Base-by-base conservation (phyloP, 441 rosid genomes). In the Gossypium lobatum region DNA sequence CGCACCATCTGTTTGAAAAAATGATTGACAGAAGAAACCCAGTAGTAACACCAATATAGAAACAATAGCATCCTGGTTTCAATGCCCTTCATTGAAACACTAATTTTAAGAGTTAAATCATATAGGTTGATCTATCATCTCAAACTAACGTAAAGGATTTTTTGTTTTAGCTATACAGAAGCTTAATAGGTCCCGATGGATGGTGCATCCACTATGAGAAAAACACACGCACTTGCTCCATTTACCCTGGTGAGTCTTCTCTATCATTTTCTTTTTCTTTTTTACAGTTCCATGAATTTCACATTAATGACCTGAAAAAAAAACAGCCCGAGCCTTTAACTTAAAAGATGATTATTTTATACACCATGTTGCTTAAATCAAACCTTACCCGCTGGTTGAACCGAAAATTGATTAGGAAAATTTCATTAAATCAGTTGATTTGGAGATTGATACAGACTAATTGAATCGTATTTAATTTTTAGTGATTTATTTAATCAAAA, bases 141-240 rank as follows among this genome's bases (percentile, higher is more conserved):
- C 3, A 39, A 9, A 6, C 59, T 55, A 58, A 31, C 20, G 14
- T 2, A 21, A 3, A 4, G 26, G 16, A 73, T 42, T 59, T 39
- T 59, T 34, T 46, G 17, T 23, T 61, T 63, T 80, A 91, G 93
- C 84, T 82, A 50, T 93, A 91, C 79, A 88, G 78, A 78, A 93
- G 95, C 85, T 82, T 93, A 83, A 79, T 85, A 9, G 97, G 97
- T 14, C 70, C 88, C 1, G 97, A 93, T 80, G 97, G 97, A 45
- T 89, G 97, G 97, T 93, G 98, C 65, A 68, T 84, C 13, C 85
- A 93, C 80, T 91, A 81, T 57, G 80, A 90, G 54, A 90, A 91
- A 78, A 73, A 48, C 84, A 85, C 97, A 62, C 93, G 98, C 75
- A 88, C 83, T 70, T 93, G 98, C 84, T 89, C 96, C 1, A 87